Evolutionary conservation across 495 filamentous ascomycete genomes (phyloP), one percentile per base, ranked within the genome.

Genomic region (Entonaema liquescens): DNA sequence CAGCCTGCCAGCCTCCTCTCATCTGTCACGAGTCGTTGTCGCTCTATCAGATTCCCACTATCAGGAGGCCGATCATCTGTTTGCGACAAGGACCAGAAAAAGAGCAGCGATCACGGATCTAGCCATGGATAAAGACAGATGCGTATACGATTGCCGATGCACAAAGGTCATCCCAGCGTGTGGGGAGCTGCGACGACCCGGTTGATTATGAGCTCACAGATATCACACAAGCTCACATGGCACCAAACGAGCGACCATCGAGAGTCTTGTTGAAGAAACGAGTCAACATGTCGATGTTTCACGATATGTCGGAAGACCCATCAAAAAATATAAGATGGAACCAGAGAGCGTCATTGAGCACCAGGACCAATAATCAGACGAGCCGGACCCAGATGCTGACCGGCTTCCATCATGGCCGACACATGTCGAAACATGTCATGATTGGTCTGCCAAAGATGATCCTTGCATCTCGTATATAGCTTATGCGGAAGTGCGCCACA

Each of bases 401-500:
- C 65, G 65, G 62, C 50, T 65, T 62, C 38, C 59, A 53, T 38
- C 56, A 63, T 50, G 63, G 60, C 55, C 59, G 67, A 71, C 49
- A 67, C 59, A 67, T 63, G 59, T 64, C 59, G 62, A 65, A 59
- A 59, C 61, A 38, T 25, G 25, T 13, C 29, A 28, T 76, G 70
- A 79, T 80, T 80, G 77, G 79, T 59, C 62, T 42, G 33, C 19
- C 25, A 36, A 33, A 50, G 28, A 49, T 42, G 23, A 75, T 73
- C 73, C 73, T 64, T 72, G 59, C 62, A 72, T 70, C 58, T 66
- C 47, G 62, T 72, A 65, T 73, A 71, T 53, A 57, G 28, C 28
- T 60, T 64, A 54, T 52, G 57, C 62, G 68, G 72, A 65, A 72
- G 70, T 73, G 75, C 81, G 80, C 81, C 81, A 82, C 77, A 80